Percentiles rank a stretch among this genome's conserved stretches.
phyloP scores from a whole-genome alignment of 1,284 basidiomycete species.

The Apiotrichum brassicae region DNA sequence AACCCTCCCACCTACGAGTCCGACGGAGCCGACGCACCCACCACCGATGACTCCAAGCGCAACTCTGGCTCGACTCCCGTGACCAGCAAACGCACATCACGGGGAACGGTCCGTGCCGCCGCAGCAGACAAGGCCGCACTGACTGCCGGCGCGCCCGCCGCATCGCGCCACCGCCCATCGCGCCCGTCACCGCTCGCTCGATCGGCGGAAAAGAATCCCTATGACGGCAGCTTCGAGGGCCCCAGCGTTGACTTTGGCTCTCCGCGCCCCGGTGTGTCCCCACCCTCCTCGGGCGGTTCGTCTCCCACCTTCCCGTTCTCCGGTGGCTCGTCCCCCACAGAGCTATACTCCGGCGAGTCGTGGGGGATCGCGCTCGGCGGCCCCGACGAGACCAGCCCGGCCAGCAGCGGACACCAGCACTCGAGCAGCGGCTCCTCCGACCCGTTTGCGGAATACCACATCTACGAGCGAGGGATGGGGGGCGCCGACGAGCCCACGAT shows the following conservation, averaged over 20 bases:
- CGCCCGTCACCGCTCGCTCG: slow-evolving; percentile 41
- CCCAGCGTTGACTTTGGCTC: slow-evolving; percentile 3
- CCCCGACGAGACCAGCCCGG: slow-evolving; percentile 14
- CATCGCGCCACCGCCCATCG: slow-evolving; percentile 34
- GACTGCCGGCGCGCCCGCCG: slow-evolving; percentile 29
- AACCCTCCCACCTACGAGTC: neutral
- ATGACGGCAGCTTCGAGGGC: neutral
- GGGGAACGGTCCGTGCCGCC: slow-evolving; percentile 18
- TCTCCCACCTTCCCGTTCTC: neutral
- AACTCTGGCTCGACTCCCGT: neutral
- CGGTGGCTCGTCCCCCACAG: neutral
- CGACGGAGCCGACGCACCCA: neutral
- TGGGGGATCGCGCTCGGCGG: slow-evolving; percentile 38
- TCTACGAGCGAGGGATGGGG: neutral
- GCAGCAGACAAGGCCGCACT: slow-evolving; percentile 33
- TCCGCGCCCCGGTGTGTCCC: neutral
- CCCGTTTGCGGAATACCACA: slow-evolving; percentile 34
- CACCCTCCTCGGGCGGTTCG: neutral
- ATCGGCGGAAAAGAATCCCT: neutral
- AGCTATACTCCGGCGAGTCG: slow-evolving; percentile 6
- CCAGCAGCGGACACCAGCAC: neutral
- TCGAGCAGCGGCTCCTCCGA: slow-evolving; percentile 28
- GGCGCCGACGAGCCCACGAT: neutral
- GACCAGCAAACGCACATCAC: neutral
- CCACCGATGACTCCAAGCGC: neutral